These are phyloP conservation scores for Pichia rugopelliculosa DNA, from an alignment of 805 yeast species.

Conservation along the genomic window DNA sequence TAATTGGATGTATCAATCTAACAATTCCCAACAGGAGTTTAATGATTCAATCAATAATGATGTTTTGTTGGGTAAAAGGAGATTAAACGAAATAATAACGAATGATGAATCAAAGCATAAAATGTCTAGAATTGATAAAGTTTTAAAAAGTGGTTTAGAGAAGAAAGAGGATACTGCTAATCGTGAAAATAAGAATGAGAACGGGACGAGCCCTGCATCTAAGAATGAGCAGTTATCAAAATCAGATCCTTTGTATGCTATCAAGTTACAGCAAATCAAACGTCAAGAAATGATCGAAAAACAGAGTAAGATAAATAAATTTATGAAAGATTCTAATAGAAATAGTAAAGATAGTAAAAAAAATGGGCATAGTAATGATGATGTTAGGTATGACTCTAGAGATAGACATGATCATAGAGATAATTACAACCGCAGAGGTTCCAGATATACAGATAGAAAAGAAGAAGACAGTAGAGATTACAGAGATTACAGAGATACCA, in stretches of 20 bases:
- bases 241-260: slow-evolving; percentile 46
- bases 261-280: slow-evolving; percentile 28
- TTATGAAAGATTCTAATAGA: neutral
- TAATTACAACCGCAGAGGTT: neutral
- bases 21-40: slow-evolving; percentile 19
- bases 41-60: slow-evolving; percentile 38
- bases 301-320: slow-evolving; percentile 3
- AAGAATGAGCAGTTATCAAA: slow-evolving; percentile 16
- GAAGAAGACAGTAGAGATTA: neutral
- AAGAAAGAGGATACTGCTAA: neutral
- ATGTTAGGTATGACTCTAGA: neutral
- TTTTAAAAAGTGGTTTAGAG: slow-evolving; percentile 17
- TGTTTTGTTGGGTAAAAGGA: slow-evolving; percentile 44
- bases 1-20: slow-evolving; percentile 82
- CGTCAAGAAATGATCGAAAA: slow-evolving; percentile 12
- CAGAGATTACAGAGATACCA: neutral
- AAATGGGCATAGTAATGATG: neutral
- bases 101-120: neutral
- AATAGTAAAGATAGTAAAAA: neutral
- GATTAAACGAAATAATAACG: slow-evolving; percentile 22
- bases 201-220: slow-evolving; percentile 5
- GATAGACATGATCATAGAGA: neutral
- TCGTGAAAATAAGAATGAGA: slow-evolving; percentile 13
- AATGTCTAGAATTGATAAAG: slow-evolving; percentile 11
- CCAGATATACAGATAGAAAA: neutral